Evolutionary conservation across 495 filamentous ascomycete species (phyloP), one percentile per base, ranked within the genome.

Genomic region (Articulospora tetracladia): DNA sequence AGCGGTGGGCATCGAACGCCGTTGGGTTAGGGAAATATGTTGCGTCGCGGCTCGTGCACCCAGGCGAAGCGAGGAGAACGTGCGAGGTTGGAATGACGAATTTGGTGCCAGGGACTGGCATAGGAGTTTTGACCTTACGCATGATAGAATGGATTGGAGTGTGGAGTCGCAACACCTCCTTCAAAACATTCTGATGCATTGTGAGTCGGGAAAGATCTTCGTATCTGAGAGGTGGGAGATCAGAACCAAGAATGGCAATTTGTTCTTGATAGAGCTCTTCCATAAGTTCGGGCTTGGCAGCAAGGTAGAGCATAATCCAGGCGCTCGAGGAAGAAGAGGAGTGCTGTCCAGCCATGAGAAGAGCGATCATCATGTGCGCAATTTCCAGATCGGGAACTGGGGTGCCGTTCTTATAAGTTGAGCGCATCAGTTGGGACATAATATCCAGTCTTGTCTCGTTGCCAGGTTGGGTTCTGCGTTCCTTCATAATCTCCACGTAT

Each of bases 281-380:
- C 65, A 88, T 79, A 57, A 93, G 78, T 28, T 86, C 78, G 2
- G 91, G 91, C 24, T 86, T 73, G 7, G 86, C 82, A 26, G 91
- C 89, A 8, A 93, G 83, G 32, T 87, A 87, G 17, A 92, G 79
- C 76, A 93, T 81, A 66, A 92, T 90, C 89, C 89, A 95, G 27
- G 87, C 78, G 68, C 82, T 86, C 48, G 88, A 90, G 7, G 89
- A 88, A 41, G 91, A 91, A 2, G 89, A 92, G 1, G 89, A 92
- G 77, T 95, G 91, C 68, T 95, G 91, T 58, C 91, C 91, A 28
- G 89, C 91, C 90, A 95, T 93, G 10, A 95, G 77, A 24, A 95
- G 81, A 0, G 90, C 89, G 68, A 95, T 95, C 87, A 95, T 92
- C 83, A 95, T 92, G 69, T 93, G 90, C 7, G 91, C 90, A 36